Evolutionary conservation across 345 rosid species (phyloP), one percentile per base, ranked within the genome.

Genomic region (Psidium friedrichsthalianum): DNA sequence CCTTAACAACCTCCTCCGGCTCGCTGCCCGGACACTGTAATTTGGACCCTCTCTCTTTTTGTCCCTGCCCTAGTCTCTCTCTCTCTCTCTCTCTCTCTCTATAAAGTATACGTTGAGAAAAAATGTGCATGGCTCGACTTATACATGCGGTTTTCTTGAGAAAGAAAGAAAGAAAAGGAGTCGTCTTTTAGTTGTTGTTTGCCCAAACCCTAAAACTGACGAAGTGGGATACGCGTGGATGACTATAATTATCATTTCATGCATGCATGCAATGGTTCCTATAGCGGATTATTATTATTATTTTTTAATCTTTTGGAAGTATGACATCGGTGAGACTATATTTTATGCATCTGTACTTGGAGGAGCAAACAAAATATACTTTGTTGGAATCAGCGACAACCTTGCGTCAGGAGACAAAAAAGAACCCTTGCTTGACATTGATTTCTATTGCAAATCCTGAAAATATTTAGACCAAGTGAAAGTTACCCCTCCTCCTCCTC

Each of bases 1-100:
- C 85, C 91, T 84, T 87, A 89, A 87, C 91, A 87, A 85, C 88
- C 84, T 74, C 87, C 86, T 74, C 54, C 51, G 85, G 81, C 89
- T 87, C 59, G 56, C 40, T 88, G 88, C 87, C 84, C 25, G 47
- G 80, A 69, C 47, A 32, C 80, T 36, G 80, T 69, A 69, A 69
- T 69, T 69, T 36, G 80, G 80, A 36, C 80, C 25, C 80, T 21
- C 47, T 36, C 59, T 56, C 80, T 20, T 18, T 69, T 18, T 69
- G 47, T 69, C 78, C 8, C 78, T 36, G 47, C 78, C 78, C 78
- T 69, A 10, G 32, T 32, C 12, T 64, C 78, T 64, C 22, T 16
- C 74, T 29, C 74, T n/a, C 69, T 11, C 64, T 25, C 59, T 24
- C 59, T 56, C 64, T 57, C 64, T 59, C 40, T 16, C 24, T 69